Evolutionary conservation across 2,329 filamentous ascomycete species (phyloP), one percentile per base, ranked within the genome.

Genomic region (Pseudogymnoascus sp.): DNA sequence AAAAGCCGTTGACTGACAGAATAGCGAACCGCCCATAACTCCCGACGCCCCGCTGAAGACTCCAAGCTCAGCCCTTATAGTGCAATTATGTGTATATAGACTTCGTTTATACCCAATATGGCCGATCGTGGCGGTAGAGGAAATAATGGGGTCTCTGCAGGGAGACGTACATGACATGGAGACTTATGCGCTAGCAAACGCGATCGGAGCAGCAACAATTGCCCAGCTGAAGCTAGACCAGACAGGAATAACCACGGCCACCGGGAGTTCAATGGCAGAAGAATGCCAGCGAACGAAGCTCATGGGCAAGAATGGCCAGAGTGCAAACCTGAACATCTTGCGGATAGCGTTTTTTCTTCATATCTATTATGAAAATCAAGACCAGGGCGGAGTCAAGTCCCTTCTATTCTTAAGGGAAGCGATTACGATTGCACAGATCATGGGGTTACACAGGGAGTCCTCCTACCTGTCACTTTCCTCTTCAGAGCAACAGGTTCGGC

Each of bases 41-140:
- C n/a, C 26, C 58, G 31, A 61, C 14, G 14, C 12, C 5, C 21
- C 58, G 39, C 35, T 45, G n/a, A 38, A 62, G 37, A 67, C 64
- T 35, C 60, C 65, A 23, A 66, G 65, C 29, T 58, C 61, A 3
- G 65, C 68, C 6, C 59, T 70, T 8, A 65, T 68, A 31, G 63
- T 69, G 21, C 65, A 43, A 58, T 55, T 66, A 31, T 63, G 63
- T 33, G 58, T 66, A 33, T 82, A 81, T 65, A 76, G 76, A 3
- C 74, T 79, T n/a, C 77, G 79, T 11, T 70, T 82, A 52, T 82
- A 79, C 60, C 79, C 80, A 0, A 77, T 82, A 3, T 82, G 80
- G 80, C 80, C 80, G 23, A 76, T 82, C 38, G 74, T 81, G 43
- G 74, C 78, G 39, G 76, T 79, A 26, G 74, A 77, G 59, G 71